Evolutionary conservation across 2,329 filamentous ascomycete genomes (phyloP).

Genomic region (Fusarium acutatum): DNA sequence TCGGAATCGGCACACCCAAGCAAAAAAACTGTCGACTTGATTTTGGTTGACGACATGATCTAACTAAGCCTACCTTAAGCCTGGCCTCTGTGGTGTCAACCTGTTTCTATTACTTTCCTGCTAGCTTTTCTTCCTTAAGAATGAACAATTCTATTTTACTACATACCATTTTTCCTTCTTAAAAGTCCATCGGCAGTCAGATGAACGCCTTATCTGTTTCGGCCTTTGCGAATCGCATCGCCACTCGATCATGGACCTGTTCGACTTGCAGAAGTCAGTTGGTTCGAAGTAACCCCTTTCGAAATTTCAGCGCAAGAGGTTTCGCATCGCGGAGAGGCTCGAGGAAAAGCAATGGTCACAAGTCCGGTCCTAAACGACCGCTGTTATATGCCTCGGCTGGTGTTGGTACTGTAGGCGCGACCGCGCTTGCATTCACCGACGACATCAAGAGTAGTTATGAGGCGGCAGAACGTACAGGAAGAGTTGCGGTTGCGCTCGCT

Average conservation of each 20-base stretch:
- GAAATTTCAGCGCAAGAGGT: slow-evolving; percentile 36
- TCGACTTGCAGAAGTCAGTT: slow-evolving; percentile 55
- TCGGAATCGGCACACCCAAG: slow-evolving; percentile 40
- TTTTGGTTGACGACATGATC: slow-evolving; percentile 38
- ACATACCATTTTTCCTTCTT: slow-evolving; percentile 11
- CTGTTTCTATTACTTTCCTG: slow-evolving; percentile 1
- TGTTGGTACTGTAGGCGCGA: slow-evolving; percentile 58
- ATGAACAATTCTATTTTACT: slow-evolving; percentile 29
- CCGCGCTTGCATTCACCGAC: slow-evolving; percentile 64
- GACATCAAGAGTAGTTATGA: slow-evolving; percentile 81
- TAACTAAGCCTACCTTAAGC: slow-evolving; percentile 20
- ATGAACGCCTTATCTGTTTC: slow-evolving; percentile 56
- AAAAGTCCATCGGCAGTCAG: slow-evolving; percentile 30
- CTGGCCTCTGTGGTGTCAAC: neutral
- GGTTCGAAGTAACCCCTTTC: slow-evolving; percentile 43
- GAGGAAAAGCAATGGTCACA: slow-evolving; percentile 30
- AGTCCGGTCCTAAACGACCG: slow-evolving; percentile 40
- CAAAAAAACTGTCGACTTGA: slow-evolving; percentile 39
- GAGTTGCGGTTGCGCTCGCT: slow-evolving; percentile 78
- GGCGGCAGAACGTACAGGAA: slow-evolving; percentile 78
- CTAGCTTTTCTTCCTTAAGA: slow-evolving; percentile 21
- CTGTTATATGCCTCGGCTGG: slow-evolving; percentile 62
- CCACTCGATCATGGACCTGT: slow-evolving; percentile 57
- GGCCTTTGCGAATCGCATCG: slow-evolving; percentile 50
- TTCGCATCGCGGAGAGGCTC: slow-evolving; percentile 45